Evolutionary conservation across 2,329 filamentous ascomycete genomes (phyloP).

Genomic region (Pestalotiopsis sp.): DNA sequence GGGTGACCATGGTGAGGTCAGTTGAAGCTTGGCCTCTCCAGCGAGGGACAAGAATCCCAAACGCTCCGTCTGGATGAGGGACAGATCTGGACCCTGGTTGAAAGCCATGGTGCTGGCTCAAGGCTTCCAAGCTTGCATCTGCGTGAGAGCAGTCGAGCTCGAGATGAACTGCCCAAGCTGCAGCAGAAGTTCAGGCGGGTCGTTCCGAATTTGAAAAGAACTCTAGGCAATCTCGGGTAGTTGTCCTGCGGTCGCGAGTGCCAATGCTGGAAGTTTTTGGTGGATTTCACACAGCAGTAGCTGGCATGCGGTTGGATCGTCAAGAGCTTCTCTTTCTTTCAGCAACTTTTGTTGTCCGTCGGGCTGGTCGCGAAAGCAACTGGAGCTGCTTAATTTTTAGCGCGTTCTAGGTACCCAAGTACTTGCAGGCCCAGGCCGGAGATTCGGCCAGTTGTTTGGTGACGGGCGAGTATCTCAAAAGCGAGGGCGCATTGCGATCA

Average conservation of each 20-base stretch:
- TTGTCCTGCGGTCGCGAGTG: neutral
- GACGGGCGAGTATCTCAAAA: neutral
- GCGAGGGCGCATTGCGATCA: neutral
- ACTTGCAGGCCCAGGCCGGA: neutral
- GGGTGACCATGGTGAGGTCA: slow-evolving; percentile 77
- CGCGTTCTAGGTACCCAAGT: neutral
- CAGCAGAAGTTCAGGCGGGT: neutral
- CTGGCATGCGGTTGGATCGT: neutral
- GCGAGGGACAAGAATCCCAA: slow-evolving; percentile 81
- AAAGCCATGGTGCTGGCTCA: slow-evolving; percentile 14
- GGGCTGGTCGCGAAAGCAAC: neutral
- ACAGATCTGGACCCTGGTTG: slow-evolving; percentile 65
- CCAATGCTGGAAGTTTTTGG: neutral
- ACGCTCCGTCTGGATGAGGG: slow-evolving; percentile 80
- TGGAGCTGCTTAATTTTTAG: slow-evolving; percentile 7
- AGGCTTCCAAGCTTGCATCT: neutral
- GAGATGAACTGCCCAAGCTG: neutral
- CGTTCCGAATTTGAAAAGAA: neutral
- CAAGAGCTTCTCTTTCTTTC: neutral
- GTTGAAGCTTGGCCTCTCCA: slow-evolving; percentile 78
- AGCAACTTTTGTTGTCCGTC: neutral
- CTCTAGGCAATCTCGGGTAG: neutral
- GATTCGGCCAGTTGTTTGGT: neutral
- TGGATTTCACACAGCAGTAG: neutral
- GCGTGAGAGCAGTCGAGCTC: neutral